A percentile compares a stretch with the other conserved stretches of the same genome.
phyloP scores from a whole-genome alignment of 78 protist species.

The Parvularia atlantis region DNA sequence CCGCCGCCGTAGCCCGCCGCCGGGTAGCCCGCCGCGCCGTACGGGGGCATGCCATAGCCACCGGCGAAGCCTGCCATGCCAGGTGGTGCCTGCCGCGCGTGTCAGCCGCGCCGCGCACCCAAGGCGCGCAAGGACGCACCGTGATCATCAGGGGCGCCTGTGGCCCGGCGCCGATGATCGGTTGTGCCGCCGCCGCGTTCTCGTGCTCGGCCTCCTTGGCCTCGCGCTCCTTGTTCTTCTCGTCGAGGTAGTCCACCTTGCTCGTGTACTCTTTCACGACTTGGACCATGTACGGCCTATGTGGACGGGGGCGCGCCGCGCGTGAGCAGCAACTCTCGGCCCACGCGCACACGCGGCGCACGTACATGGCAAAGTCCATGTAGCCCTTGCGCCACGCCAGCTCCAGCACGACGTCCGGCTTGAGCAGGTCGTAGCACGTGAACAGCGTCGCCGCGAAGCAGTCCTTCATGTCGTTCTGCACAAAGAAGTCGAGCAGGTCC shows the following conservation, averaged over 20 bases:
- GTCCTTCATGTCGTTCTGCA: slow-evolving; percentile 46
- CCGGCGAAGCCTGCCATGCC: too few species aligned
- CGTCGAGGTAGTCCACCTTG: slow-evolving; percentile 25
- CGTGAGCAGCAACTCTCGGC: too few species aligned
- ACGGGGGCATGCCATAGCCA: too few species aligned
- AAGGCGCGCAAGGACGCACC: too few species aligned
- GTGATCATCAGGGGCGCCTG: too few species aligned
- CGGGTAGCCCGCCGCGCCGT: too few species aligned
- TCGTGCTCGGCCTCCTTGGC: background rate
- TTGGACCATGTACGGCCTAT: slow-evolving; percentile 97
- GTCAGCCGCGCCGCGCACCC: too few species aligned
- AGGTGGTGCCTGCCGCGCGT: too few species aligned
- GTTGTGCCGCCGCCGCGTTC: background rate
- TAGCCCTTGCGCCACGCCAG: slow-evolving; percentile 92
- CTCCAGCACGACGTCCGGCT: slow-evolving; percentile 94
- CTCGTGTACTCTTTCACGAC: slow-evolving; percentile 29
- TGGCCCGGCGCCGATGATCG: too few species aligned
- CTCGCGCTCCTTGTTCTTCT: background rate
- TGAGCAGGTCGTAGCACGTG: slow-evolving; percentile 89
- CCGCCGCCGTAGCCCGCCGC: too few species aligned
- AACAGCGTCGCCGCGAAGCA: slow-evolving; percentile 92
- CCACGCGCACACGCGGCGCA: too few species aligned
- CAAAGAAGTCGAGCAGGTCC: slow-evolving; percentile 86
- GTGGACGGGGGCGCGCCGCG: too few species aligned
- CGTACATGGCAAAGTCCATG: slow-evolving; percentile 92